Evolutionary conservation across 2,329 filamentous ascomycete genomes (phyloP), one percentile per base, ranked within the genome.

Genomic region (Fusarium haematococcum): DNA sequence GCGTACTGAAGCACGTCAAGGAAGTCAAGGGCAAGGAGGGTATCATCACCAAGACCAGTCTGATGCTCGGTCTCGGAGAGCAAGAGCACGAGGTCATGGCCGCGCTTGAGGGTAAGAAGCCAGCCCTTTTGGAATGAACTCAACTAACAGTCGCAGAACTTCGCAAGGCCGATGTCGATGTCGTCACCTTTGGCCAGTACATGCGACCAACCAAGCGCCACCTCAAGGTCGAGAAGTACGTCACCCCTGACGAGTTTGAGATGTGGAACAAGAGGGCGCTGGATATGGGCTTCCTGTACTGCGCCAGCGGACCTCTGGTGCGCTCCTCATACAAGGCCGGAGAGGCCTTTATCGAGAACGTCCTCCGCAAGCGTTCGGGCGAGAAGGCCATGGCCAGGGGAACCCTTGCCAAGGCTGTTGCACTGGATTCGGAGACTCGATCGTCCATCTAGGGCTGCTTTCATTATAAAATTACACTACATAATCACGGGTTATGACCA

Each of bases 131-230:
- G 5, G 9, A 62, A 30, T 27, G 6, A 56, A 48, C 23, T 27
- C 27, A 50, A 33, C 76, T 78, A 74, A 78, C 62, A 23, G 23
- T 13, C 39, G 13, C 75, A 91, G 94, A 97, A 82, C 89, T 99
- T 14, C 90, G 97, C 67, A 92, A 92, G 75, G 89, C 91, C 67
- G 87, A 94, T 69, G 95, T 98, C 54, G 97, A 99, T 78, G 95
- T 99, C 14, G 95, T 99, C 67, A 99, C 97, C 0, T 99, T 99
- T 77, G 97, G 97, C n/a, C 97, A 99, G 86, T 99, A 99, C 87
- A 99, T 99, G 97, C 94, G 96, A 13, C 97, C 97, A 2, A 99
- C 97, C 6, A 99, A 98, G 88, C 91, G 96, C 52, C 97, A 99
- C 83, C 96, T 99, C 91, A 93, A 97, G 83, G 97, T 99, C 35